phyloP scores from a whole-genome alignment of 1,284 basidiomycete species.

The Boletellus deceptivus region DNA sequence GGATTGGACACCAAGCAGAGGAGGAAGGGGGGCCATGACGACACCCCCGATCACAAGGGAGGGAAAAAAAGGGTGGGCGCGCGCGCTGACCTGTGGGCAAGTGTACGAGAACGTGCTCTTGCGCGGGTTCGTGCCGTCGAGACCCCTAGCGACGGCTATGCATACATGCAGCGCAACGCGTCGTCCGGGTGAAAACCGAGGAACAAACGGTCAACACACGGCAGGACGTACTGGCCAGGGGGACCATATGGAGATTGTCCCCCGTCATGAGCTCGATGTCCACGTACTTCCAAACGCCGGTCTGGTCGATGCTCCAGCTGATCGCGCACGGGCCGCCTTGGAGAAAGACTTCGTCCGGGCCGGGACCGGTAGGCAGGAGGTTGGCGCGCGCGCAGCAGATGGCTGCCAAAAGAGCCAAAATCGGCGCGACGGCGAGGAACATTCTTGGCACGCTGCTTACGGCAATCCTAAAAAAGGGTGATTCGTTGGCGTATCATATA shows the following conservation, averaged over 20 bases:
- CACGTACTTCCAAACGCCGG: conserved; percentile 63
- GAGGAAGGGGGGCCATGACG: too few species aligned
- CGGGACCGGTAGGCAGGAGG: conserved; percentile 52
- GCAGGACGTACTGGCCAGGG: conserved; percentile 60
- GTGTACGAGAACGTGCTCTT: conserved; percentile 49
- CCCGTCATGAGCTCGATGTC: conserved; percentile 80
- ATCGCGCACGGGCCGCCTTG: conserved; percentile 54
- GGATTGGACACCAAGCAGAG: too few species aligned
- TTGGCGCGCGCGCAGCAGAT: conserved; percentile 45
- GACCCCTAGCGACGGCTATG: conserved; percentile 44
- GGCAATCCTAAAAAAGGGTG: neutral
- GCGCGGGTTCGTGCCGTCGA: conserved; percentile 55
- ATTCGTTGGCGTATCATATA: neutral
- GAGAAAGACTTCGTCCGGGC: conserved; percentile 55
- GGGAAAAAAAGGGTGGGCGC: too few species aligned
- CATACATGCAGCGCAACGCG: neutral
- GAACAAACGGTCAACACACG: too few species aligned
- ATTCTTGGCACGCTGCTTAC: conserved; percentile 7
- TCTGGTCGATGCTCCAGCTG: conserved; percentile 54
- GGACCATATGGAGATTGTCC: conserved; percentile 67
- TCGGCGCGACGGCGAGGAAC: conserved; percentile 42
- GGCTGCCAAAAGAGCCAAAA: conserved; percentile 42
- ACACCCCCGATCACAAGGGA: too few species aligned
- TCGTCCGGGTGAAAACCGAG: too few species aligned
- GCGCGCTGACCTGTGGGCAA: conserved; percentile 60